Conservation (phyloP, 2,329 filamentous ascomycete genomes). For the Teratosphaeria gauchensis region DNA sequence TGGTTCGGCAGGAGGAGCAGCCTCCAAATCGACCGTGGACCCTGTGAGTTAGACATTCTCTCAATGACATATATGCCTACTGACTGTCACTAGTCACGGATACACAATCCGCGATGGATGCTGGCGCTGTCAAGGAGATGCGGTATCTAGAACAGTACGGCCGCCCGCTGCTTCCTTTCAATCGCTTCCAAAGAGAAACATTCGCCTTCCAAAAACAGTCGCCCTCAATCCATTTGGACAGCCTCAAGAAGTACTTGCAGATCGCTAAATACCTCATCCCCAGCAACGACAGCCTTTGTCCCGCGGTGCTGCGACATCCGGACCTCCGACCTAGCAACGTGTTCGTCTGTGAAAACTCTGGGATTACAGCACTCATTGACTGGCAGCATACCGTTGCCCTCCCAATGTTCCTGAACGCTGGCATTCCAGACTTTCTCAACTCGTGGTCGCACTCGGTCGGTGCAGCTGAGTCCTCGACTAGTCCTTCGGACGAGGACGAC, state of each 20-base stretch:
- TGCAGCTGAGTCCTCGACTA: background rate
- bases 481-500: background rate
- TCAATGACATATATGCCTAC: background rate
- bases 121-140: slow-evolving; percentile 26
- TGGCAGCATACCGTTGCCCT: slow-evolving; percentile 32
- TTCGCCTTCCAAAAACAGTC: slow-evolving; percentile 23
- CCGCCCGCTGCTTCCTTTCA: slow-evolving; percentile 22
- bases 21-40: slow-evolving; percentile 21
- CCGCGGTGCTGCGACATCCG: slow-evolving; percentile 11
- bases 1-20: slow-evolving; percentile 24
- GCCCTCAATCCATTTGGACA: slow-evolving; percentile 20
- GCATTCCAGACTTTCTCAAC: slow-evolving; percentile 31
- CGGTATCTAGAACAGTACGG: slow-evolving; percentile 22
- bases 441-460: slow-evolving; percentile 17
- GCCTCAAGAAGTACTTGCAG: slow-evolving; percentile 22
- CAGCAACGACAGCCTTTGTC: slow-evolving; percentile 6
- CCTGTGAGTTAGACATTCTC: slow-evolving; percentile 7
- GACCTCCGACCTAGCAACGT: slow-evolving; percentile 26
- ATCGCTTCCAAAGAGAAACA: slow-evolving; percentile 23
- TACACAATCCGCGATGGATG: slow-evolving; percentile 1
- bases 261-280: slow-evolving; percentile 19
- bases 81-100: background rate
- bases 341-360: slow-evolving; percentile 21
- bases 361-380: slow-evolving; percentile 27
- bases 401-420: slow-evolving; percentile 16